Base-by-base conservation (phyloP, 371 early-diverging fungal genomes). In the Zychaea mexicana region DNA sequence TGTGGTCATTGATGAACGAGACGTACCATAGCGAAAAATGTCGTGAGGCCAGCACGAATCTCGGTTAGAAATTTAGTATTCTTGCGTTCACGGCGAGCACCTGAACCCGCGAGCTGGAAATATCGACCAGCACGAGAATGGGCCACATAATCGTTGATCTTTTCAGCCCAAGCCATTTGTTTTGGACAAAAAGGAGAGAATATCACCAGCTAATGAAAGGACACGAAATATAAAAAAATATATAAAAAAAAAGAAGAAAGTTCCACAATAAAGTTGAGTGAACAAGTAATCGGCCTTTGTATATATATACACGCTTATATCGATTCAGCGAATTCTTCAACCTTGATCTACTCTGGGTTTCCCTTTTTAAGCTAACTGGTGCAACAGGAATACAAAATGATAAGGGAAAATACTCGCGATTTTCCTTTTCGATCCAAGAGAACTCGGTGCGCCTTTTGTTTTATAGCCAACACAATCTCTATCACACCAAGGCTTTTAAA, bases 91-190 rank as follows among this genome's bases (percentile, higher is more conserved):
- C 68, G 64, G 38, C 68, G 66, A 31, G 81, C 76, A 7, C 85
- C 85, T 0, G 87, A 88, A 17, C 87, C 87, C 64, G 85, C 88
- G 19, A 90, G 80, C 58, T 83, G 82, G 70, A 90, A 90, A 70
- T 79, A 87, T 24, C 74, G 71, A 10, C 90, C 90, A 31, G 86
- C 45, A 8, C 55, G 21, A 8, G 88, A 81, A 21, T 62, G 65
- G n/a, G 89, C 89, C 7, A 89, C 81, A 26, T 60, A 57, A 17
- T 65, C 66, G 64, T 90, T 88, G 55, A 87, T 67, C 38, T 64
- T 78, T 31, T 81, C 78, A 19, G 74, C 33, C 63, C 64, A 67
- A 52, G 61, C 39, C 69, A 68, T 68, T 9, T 15, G 27, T 55
- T 8, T 1, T 15, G 31, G 21, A 19, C 13, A 33, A 8, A 30